phyloP scores from a whole-genome alignment of 108 stramenopile genomes.

The Nitzschia sp. region DNA sequence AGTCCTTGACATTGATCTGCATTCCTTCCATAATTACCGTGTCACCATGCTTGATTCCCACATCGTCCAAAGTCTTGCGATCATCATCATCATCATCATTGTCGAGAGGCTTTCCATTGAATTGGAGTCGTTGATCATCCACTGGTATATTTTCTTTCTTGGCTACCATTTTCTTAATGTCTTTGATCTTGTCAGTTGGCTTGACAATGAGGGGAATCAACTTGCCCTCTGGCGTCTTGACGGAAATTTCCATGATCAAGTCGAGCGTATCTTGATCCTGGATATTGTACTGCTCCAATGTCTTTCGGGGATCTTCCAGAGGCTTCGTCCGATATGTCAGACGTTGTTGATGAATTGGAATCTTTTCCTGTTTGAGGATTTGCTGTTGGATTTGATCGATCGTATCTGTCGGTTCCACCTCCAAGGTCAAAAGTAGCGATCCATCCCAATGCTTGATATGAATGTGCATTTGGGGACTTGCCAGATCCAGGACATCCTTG shows the following conservation, averaged over 20 bases:
- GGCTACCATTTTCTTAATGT: constrained; percentile 22
- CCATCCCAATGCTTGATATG: constrained; percentile 8
- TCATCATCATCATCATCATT: too few species aligned
- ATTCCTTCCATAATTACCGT: constrained; percentile 23
- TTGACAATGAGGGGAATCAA: not conserved
- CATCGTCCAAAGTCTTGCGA: constrained; percentile 8
- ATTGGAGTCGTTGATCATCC: constrained; percentile 17
- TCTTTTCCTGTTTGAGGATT: constrained; percentile 6
- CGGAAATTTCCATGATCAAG: constrained; percentile 1
- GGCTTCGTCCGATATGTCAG: not conserved
- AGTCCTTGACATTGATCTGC: constrained; percentile 30
- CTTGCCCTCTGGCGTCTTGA: constrained; percentile 14
- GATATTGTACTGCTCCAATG: constrained; percentile 12
- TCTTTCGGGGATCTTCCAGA: constrained; percentile 8
- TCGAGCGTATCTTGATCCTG: not conserved
- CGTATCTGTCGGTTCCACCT: constrained; percentile 14
- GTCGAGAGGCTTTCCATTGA: constrained; percentile 24
- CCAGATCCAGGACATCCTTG: constrained; percentile 20
- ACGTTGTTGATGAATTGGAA: constrained; percentile 22
- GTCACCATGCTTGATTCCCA: constrained; percentile 24
- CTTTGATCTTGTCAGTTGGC: constrained; percentile 14
- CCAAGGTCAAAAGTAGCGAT: not conserved
- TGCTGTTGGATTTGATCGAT: constrained; percentile 21
- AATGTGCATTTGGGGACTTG: constrained; percentile 23
- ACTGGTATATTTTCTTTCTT: constrained; percentile 24